phyloP scores from a whole-genome alignment of 192 early-diverging fungal species.

The Entomortierella parvispora region DNA sequence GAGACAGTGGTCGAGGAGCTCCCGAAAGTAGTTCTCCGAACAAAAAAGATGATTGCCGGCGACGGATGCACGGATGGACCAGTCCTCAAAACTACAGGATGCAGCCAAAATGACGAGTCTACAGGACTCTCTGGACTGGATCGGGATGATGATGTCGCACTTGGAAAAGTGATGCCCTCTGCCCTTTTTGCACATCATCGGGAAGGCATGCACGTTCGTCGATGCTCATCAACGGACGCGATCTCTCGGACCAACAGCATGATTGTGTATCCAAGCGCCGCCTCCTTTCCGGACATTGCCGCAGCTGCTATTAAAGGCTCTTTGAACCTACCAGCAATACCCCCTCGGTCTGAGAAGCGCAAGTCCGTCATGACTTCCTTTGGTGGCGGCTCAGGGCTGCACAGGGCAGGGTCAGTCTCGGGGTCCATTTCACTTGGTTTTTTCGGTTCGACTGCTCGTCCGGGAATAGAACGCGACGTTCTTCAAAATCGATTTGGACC shows the following conservation, averaged over 20 bases:
- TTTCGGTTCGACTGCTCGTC: background rate
- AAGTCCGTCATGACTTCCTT: slow-evolving; percentile 23
- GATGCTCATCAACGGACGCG: slow-evolving; percentile 44
- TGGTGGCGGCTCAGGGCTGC: background rate
- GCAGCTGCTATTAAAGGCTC: background rate
- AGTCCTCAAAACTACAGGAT: slow-evolving; percentile 5
- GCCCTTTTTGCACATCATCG: slow-evolving; percentile 22
- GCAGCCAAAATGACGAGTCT: slow-evolving; percentile 2
- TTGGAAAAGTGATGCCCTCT: slow-evolving; percentile 17
- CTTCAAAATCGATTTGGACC: slow-evolving; percentile 10
- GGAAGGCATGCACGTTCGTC: slow-evolving; percentile 24
- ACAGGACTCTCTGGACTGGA: background rate
- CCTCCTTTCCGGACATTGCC: too few relatives aligned
- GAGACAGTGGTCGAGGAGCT: background rate
- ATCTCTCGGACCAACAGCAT: slow-evolving; percentile 2
- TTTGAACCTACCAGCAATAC: slow-evolving; percentile 1
- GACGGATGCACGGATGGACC: background rate
- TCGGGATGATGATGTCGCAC: background rate
- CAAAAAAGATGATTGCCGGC: background rate
- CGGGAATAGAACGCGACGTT: slow-evolving; percentile 13
- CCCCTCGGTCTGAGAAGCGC: slow-evolving; percentile 36
- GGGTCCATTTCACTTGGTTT: background rate
- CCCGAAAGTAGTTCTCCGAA: background rate
- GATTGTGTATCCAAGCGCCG: background rate
- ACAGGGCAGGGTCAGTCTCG: background rate